Conservation (phyloP, 805 yeast species). For the Pichia occidentalis region DNA sequence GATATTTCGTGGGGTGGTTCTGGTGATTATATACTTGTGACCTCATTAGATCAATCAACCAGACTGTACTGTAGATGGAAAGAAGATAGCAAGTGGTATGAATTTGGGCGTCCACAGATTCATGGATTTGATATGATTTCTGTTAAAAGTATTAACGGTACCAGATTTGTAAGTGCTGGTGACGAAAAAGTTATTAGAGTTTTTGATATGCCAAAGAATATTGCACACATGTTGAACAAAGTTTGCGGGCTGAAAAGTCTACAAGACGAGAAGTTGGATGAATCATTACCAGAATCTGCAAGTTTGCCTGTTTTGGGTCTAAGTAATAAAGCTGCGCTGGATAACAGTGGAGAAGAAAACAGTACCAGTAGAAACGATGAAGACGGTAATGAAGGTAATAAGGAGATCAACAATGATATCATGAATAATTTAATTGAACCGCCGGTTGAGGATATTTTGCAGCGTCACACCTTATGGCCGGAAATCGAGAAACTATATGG, state of each 20-base stretch:
- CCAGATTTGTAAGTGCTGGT: slow-evolving; percentile 83
- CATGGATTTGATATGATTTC: slow-evolving; percentile 97
- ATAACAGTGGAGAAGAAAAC: slow-evolving; percentile 23
- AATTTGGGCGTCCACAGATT: slow-evolving; percentile 93
- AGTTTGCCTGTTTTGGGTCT: slow-evolving; percentile 89
- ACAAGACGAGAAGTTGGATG: slow-evolving; percentile 12
- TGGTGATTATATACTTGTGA: slow-evolving; percentile 63
- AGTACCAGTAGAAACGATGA: slow-evolving; percentile 38
- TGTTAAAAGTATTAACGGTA: slow-evolving; percentile 49
- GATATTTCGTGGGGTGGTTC: slow-evolving; percentile 69
- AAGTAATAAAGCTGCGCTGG: slow-evolving; percentile 78
- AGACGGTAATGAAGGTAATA: slow-evolving; percentile 24
- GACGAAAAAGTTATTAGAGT: slow-evolving; percentile 91
- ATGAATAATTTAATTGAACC: slow-evolving; percentile 45
- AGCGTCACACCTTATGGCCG: slow-evolving; percentile 90
- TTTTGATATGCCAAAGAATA: slow-evolving; percentile 80
- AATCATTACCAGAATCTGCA: slow-evolving; percentile 62
- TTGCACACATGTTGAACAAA: slow-evolving; percentile 52
- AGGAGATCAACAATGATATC: slow-evolving; percentile 40
- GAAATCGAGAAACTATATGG: slow-evolving; percentile 93
- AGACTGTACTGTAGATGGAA: slow-evolving; percentile 69
- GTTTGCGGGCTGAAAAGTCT: slow-evolving; percentile 24
- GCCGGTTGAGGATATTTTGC: slow-evolving; percentile 87
- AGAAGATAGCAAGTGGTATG: slow-evolving; percentile 56
- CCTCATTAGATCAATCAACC: slow-evolving; percentile 92